These are phyloP conservation scores for Tagetes erecta DNA, from an alignment of 129 eudicot genomes.

Conservation along the genomic window DNA sequence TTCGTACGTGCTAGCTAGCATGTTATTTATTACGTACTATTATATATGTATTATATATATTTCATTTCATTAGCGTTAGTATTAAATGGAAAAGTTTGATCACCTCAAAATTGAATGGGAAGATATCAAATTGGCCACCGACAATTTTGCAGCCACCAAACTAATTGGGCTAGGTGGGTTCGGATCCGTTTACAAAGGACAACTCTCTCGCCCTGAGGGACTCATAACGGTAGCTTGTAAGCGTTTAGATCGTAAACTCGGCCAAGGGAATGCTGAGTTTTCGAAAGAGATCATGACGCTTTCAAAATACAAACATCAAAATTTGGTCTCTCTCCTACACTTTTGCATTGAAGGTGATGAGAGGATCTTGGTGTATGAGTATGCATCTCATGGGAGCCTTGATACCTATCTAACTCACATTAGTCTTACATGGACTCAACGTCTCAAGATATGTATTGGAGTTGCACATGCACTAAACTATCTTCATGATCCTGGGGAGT, in stretches of 20 bases:
- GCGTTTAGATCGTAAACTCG: slow-evolving; percentile 2
- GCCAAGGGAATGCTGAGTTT: slow-evolving; percentile 17
- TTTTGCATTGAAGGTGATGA: slow-evolving; percentile 12
- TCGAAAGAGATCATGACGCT: slow-evolving; percentile 20
- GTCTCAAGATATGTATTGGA: slow-evolving; percentile 16
- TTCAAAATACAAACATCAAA: slow-evolving; percentile 12
- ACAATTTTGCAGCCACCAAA: no score
- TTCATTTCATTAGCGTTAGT: no score
- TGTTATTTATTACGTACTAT: no score
- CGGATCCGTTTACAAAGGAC: no score
- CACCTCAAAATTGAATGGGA: no score
- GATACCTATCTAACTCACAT: not conserved
- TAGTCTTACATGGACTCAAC: slow-evolving; percentile 12
- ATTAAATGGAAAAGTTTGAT: no score
- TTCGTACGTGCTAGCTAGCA: no score
- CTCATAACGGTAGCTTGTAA: not conserved
- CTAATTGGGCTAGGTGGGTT: no score
- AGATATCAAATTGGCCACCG: no score
- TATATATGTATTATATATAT: no score
- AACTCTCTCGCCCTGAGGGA: not conserved
- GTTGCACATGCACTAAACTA: not conserved
- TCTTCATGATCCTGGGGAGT: slow-evolving; percentile 7
- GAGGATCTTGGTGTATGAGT: slow-evolving; percentile 10
- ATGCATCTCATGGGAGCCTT: slow-evolving; percentile 18
- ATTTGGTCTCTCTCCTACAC: slow-evolving; percentile 15